Evolutionary conservation across 164 flowering plant species (phyloP), one percentile per base, ranked within the genome.

Genomic region (Berberis thunbergii): DNA sequence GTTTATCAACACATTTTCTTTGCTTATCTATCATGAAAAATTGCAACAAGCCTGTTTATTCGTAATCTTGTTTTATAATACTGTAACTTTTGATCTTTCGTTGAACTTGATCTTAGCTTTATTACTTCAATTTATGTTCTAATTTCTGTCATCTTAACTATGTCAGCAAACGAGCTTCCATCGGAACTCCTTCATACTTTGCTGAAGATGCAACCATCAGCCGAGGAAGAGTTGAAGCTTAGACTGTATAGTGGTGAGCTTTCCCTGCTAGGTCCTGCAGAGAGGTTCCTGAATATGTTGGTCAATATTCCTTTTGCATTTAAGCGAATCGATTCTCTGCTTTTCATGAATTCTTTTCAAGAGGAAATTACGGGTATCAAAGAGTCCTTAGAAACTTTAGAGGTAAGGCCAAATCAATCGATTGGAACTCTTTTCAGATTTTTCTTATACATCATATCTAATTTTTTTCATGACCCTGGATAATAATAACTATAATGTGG

Each of bases 221-320:
- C 75, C 7, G 92, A 88, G 8, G 95, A 90, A 79, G 97, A 90
- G 70, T 69, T 82, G 68, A 85, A 85, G 77, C 86, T 88, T 61
- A 77, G 92, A 67, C 63, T 86, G 60, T 86, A 63, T 59, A 53
- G 46, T 44, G 92, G 92, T 4, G 84, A 88, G 12, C 56, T 75
- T 60, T 70, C 84, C 56, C 75, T 69, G 48, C 81, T 88, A 53
- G 85, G 92, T 13, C 84, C 88, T 57, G 90, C 96, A 43, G 96
- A 88, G 69, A 75, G 89, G 26, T 88, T 88, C 76, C 82, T 88
- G 56, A 88, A 88, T 70, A 64, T 62, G 42, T 62, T 88, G 74
- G 81, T 86, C 13, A 88, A 84, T 6, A 76, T 85, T 57, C 96
- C 96, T 52, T 86, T 77, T 71, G 90, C 88, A 44, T 88, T 82